Base-by-base conservation (phyloP, 208 protist species). In the Lotmaria passim region DNA sequence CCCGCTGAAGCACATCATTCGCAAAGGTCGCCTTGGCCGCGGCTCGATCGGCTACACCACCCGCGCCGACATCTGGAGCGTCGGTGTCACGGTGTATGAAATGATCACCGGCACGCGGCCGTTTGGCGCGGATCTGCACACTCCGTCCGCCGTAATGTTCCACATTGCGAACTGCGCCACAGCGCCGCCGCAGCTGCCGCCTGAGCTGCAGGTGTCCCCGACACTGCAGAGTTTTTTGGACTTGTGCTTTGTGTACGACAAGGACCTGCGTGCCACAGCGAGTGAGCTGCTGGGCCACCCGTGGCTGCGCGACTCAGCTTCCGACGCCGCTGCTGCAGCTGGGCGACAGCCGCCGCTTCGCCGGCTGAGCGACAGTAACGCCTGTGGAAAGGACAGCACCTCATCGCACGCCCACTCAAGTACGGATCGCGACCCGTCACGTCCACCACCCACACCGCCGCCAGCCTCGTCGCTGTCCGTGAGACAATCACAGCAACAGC, bases 61-160 rank as follows among this genome's bases (percentile, higher is more conserved):
- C 1, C 63, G 83, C 17, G 89, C 89, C 1, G 91, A 96, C 57
- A 89, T 96, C 36, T 96, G 91, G 89, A 93, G 87, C 39, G 69
- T 93, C 36, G 91, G 91, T 19, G 88, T 90, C 15, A 94, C 88
- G 14, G 81, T 93, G 34, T 96, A 82, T 68, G 91, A 96, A 76
- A 93, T 96, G 88, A 73, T 94, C 55, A 87, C 78, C 28, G 91
- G 91, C 34, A 53, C 57, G 34, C 79, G 82, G n/a, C 91, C 91
- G 2, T 96, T 94, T 52, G 90, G 83, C 7, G 74, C 59, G 0
- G 76, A 83, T 10, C 67, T 90, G 44, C 63, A 66, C 73, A 90
- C 90, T 56, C 77, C 81, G 2, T 80, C 86, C 6, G 87, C 88
- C 4, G 86, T 91, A 10, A 73, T 96, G 33, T 94, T 94, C 50